These are phyloP conservation scores for Calycina herbarum DNA, from an alignment of 2,329 filamentous ascomycete species.

Conservation along the genomic window DNA sequence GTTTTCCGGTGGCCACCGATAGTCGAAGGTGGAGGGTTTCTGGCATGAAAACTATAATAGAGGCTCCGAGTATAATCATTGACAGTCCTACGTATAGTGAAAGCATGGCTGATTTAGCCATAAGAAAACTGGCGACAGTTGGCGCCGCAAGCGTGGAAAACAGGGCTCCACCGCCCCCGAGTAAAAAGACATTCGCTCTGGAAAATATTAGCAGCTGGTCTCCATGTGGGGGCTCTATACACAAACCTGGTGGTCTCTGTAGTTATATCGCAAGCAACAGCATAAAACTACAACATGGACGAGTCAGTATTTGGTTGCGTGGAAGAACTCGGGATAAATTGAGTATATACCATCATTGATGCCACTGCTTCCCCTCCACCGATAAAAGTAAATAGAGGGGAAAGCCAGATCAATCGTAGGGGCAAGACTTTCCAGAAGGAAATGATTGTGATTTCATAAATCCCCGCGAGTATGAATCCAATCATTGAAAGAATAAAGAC, in stretches of 20 bases:
- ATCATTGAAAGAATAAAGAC: constrained; percentile 30
- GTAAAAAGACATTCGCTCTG: constrained; percentile 42
- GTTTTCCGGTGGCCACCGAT: constrained; percentile 12
- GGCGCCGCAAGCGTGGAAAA: constrained; percentile 42
- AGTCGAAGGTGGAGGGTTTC: constrained; percentile 35
- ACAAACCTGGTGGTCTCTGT: constrained; percentile 40
- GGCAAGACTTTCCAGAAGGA: constrained; percentile 40
- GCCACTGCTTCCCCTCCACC: constrained; percentile 42
- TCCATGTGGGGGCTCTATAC: background rate
- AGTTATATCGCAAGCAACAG: constrained; percentile 42
- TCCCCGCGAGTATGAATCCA: constrained; percentile 35
- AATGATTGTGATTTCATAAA: constrained; percentile 38
- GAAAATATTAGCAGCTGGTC: background rate
- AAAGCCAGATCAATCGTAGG: constrained; percentile 39
- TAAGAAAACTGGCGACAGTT: constrained; percentile 40
- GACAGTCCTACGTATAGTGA: constrained; percentile 26
- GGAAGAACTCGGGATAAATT: background rate
- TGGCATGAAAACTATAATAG: constrained; percentile 33
- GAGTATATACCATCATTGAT: constrained; percentile 25
- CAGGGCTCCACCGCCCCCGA: constrained; percentile 34
- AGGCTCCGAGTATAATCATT: constrained; percentile 22
- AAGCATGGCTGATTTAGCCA: constrained; percentile 36
- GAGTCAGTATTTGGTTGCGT: background rate
- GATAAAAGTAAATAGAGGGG: constrained; percentile 36
- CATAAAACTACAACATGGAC: constrained; percentile 28